A percentile compares a stretch with the other conserved stretches of the same genome.
Evolutionary conservation across 345 rosid genomes (phyloP).

Genomic region (Raphanus raphanistrum): DNA sequence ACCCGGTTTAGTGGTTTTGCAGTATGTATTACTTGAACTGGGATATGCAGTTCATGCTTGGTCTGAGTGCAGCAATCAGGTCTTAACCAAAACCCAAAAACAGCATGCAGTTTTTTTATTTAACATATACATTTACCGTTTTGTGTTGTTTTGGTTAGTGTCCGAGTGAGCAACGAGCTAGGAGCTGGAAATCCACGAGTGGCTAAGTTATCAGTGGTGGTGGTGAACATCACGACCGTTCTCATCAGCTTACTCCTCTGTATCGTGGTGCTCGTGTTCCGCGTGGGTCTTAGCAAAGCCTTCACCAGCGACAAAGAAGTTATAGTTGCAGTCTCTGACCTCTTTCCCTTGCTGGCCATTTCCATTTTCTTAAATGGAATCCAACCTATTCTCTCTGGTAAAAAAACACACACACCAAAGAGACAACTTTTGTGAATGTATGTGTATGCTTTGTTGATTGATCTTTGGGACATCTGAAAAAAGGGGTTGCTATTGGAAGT

Average conservation of each 20-base stretch:
- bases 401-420: neutral
- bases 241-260: constrained; percentile 60
- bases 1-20: constrained; percentile 13
- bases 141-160: constrained; percentile 41
- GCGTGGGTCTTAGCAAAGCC: constrained; percentile 61
- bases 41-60: constrained; percentile 93
- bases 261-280: constrained; percentile 49
- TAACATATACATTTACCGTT: neutral
- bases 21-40: constrained; percentile 84
- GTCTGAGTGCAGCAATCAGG: constrained; percentile 86
- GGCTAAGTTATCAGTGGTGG: constrained; percentile 70
- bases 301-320: constrained; percentile 68
- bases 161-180: constrained; percentile 86
- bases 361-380: constrained; percentile 86
- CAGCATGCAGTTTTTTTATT: neutral
- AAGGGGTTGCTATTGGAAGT: constrained; percentile 97
- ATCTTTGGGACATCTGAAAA: neutral
- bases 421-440: neutral
- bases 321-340: constrained; percentile 58
- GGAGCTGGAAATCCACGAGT: constrained; percentile 82
- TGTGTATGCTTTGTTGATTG: neutral
- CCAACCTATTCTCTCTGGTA: constrained; percentile 96
- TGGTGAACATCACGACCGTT: constrained; percentile 66
- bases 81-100: constrained; percentile 17
- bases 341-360: constrained; percentile 80